A percentile compares a stretch with the other conserved stretches of the same genome.
phyloP scores from a whole-genome alignment of 2,329 filamentous ascomycete genomes.

The Penicillium capsulatum region DNA sequence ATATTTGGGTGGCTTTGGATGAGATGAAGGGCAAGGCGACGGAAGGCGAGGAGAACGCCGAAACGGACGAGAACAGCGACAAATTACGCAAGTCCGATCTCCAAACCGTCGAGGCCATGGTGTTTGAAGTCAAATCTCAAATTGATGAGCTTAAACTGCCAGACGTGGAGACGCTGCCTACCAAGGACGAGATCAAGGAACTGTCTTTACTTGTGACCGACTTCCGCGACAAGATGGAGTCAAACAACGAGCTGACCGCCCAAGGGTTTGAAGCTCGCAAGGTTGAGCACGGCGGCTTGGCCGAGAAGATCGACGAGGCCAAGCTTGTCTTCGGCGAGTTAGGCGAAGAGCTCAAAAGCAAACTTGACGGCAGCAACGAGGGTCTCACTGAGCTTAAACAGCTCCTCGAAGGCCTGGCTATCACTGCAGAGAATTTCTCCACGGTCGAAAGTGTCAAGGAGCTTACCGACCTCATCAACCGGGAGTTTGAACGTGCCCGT shows the following conservation, averaged over 20 bases:
- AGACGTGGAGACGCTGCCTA: slow-evolving; percentile 66
- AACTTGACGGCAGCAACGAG: slow-evolving; percentile 69
- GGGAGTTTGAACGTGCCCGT: slow-evolving; percentile 83
- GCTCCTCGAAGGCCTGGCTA: slow-evolving; percentile 65
- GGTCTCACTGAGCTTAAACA: slow-evolving; percentile 58
- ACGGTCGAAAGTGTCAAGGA: slow-evolving; percentile 62
- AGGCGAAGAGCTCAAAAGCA: slow-evolving; percentile 69
- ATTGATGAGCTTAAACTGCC: slow-evolving; percentile 69
- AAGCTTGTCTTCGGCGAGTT: slow-evolving; percentile 74
- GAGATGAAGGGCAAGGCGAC: slow-evolving; percentile 53
- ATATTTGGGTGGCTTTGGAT: slow-evolving; percentile 70
- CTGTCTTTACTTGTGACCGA: slow-evolving; percentile 69
- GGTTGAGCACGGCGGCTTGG: slow-evolving; percentile 72
- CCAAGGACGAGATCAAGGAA: slow-evolving; percentile 69
- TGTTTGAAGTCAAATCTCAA: slow-evolving; percentile 77
- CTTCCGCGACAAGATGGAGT: slow-evolving; percentile 59
- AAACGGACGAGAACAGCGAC: slow-evolving; percentile 47
- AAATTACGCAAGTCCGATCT: slow-evolving; percentile 76
- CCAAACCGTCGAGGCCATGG: slow-evolving; percentile 73
- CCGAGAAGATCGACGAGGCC: slow-evolving; percentile 73
- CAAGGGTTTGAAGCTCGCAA: slow-evolving; percentile 81
- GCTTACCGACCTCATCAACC: slow-evolving; percentile 69
- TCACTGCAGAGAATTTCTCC: slow-evolving; percentile 47
- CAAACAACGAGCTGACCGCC: slow-evolving; percentile 67
- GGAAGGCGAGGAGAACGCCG: slow-evolving; percentile 45